These are phyloP conservation scores for Elaeis guineensis DNA, from an alignment of 176 grass and related monocot genomes.

Conservation along the genomic window DNA sequence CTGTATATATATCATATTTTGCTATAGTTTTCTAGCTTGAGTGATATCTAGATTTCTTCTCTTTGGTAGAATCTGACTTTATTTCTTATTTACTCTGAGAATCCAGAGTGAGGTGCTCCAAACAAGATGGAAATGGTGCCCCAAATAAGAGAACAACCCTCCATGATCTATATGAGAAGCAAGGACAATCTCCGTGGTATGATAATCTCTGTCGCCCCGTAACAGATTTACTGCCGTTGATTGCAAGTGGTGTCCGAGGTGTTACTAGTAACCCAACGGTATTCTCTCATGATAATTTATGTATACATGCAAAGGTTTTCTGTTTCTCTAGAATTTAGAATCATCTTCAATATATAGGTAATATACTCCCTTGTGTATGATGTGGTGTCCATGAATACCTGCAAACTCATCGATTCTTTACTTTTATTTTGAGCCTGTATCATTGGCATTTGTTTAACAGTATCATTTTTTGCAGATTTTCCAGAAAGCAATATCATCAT, in stretches of 20 bases:
- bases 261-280: slow-evolving; percentile 98
- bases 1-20: no score
- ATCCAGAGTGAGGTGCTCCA: slow-evolving; percentile 36
- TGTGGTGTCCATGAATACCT: no score
- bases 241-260: slow-evolving; percentile 67
- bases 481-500: slow-evolving; percentile 93
- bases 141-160: slow-evolving; percentile 55
- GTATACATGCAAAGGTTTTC: no score
- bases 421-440: no score
- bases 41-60: not conserved
- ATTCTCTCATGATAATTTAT: not conserved
- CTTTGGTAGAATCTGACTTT: no score
- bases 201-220: slow-evolving; percentile 96
- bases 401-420: no score
- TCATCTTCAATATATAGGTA: no score
- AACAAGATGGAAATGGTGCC: slow-evolving; percentile 63
- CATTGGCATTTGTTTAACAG: no score
- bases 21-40: not conserved
- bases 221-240: slow-evolving; percentile 74
- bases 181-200: slow-evolving; percentile 96
- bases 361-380: no score
- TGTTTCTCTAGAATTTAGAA: no score
- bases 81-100: not conserved
- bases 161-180: slow-evolving; percentile 77
- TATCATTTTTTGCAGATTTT: slow-evolving; percentile 51